Base-by-base conservation (phyloP, 352 stramenopile species). In the Pythium dissimile region DNA sequence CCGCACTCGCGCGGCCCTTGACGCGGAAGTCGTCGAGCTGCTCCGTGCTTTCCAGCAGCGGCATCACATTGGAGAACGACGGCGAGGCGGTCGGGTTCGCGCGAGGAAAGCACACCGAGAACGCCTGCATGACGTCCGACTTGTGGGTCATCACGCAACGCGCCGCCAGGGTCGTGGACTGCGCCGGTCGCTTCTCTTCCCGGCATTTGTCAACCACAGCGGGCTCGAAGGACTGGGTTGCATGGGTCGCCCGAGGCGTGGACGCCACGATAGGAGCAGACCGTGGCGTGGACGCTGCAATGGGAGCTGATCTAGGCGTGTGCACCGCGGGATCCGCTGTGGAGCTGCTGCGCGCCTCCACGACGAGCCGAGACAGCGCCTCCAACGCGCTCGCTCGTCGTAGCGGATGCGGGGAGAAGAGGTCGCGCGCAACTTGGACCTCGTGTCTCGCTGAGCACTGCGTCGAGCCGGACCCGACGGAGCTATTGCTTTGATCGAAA, bases 341-440 rank as follows among this genome's bases (percentile, higher is more conserved):
- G 20, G 18, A 30, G 21, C 3, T 50, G 47, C 57, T 75, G 11
- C 54, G 55, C 8, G 57, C 47, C 2, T 62, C 54, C 24, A 63
- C 21, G 28, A 89, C 73, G 10, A 79, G 69, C 31, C 74, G 69
- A 0, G 71, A 75, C 1, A 89, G 55, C 8, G 73, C 61, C 32
- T 85, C 73, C 9, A 89, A 64, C 6, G 80, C 80, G 18, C 66
- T 69, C 3, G 80, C 80, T 13, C 80, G 72, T 27, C 67, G 69
- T 21, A 74, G 43, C 3, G 75, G 71, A 35, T 88, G 66, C 10
- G 64, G 69, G 5, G 80, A 89, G 64, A 84, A 88, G 7, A 89
- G 57, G 34, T 80, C 80, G 10, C 85, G 72, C 2, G 80, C 80
- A 16, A 89, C 50, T 66, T 89, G 74, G 27, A 67, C 67, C 57